Evolutionary conservation across 176 grass and related monocot genomes (phyloP), one percentile per base, ranked within the genome.

Genomic region (Zoysia pacifica): DNA sequence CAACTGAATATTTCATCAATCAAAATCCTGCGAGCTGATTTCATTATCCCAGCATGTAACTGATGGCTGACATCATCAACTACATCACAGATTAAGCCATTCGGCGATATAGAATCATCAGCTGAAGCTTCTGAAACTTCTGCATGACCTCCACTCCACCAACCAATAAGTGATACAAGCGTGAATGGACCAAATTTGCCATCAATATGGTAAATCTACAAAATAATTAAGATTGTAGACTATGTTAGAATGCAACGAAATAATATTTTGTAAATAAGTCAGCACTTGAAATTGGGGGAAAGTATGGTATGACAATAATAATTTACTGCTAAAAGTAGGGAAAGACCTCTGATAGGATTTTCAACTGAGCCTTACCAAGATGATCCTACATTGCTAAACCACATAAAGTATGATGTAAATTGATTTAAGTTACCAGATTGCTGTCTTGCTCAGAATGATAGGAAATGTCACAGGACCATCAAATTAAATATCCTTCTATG

Each of bases 1-100:
- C n/a, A 77, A 65, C 92, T 90, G 58, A 99, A 89, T 55, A 99
- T 90, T 93, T 94, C 92, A 86, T 95, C 90, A 75, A 99, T 40
- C 36, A 99, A 54, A 79, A 89, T 35, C 37, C 86, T 91, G 53
- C 96, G 88, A 65, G 90, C 88, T 67, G 96, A 89, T 93, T 99
- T 99, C 92, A 99, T 89, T 83, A 99, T 93, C 14, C 81, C 90
- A 14, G 90, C 79, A 74, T 99, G 90, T 19, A 99, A 75, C 69
- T 99, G 96, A 84, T 73, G 59, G 35, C 84, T 83, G 48, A 98
- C 72, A 61, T 94, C 90, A 47, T 89, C 78, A 51, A 87, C 65
- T 69, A 87, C 62, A 4, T 89, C 88, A 86, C 69, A 80, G 76
- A 92, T 83, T 67, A 94, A 81, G 18, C 78, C 76, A 56, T 63